phyloP scores from a whole-genome alignment of 2,329 filamentous ascomycete species.

The Verticillium zaregamsianum region DNA sequence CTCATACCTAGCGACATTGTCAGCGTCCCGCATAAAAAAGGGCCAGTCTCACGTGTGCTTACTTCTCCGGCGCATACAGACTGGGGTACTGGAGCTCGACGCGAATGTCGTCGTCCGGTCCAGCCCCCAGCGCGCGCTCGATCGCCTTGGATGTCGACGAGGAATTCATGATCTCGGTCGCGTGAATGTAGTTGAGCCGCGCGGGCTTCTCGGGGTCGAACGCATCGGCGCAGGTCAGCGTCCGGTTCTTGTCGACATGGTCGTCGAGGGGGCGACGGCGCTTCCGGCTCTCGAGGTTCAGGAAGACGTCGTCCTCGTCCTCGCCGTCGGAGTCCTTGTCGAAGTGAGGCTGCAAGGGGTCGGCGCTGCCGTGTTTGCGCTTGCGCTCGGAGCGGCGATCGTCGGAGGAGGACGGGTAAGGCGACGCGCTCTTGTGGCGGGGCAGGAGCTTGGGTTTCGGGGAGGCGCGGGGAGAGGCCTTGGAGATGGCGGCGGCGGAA shows the following conservation, averaged over 20 bases:
- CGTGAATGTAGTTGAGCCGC: slow-evolving; percentile 49
- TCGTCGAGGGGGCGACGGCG: slow-evolving; percentile 39
- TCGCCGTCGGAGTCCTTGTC: slow-evolving; percentile 47
- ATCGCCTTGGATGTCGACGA: slow-evolving; percentile 9
- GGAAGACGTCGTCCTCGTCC: slow-evolving; percentile 35
- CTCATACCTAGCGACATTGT: slow-evolving; percentile 51
- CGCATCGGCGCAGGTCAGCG: slow-evolving; percentile 39
- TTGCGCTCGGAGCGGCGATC: slow-evolving; percentile 10
- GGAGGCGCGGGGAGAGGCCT: slow-evolving; percentile 32
- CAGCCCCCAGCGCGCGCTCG: slow-evolving; percentile 8
- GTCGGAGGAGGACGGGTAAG: slow-evolving; percentile 30
- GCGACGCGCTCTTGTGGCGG: slow-evolving; percentile 36
- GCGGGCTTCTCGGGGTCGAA: slow-evolving; percentile 33
- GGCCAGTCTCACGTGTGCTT: slow-evolving; percentile 16
- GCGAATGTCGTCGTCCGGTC: slow-evolving; percentile 43
- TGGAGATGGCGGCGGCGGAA: slow-evolving; percentile 24
- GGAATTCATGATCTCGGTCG: slow-evolving; percentile 35
- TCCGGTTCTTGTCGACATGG: slow-evolving; percentile 39
- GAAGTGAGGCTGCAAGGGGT: slow-evolving; percentile 29
- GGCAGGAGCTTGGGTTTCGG: slow-evolving; percentile 30
- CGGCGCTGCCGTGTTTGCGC: slow-evolving; percentile 12
- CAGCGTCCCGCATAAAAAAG: neutral
- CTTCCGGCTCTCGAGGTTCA: slow-evolving; percentile 41
- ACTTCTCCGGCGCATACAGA: slow-evolving; percentile 64
- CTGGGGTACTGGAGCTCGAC: slow-evolving; percentile 85